Evolutionary conservation across 2,329 filamentous ascomycete genomes (phyloP).

Genomic region (Fusarium lyarnte): DNA sequence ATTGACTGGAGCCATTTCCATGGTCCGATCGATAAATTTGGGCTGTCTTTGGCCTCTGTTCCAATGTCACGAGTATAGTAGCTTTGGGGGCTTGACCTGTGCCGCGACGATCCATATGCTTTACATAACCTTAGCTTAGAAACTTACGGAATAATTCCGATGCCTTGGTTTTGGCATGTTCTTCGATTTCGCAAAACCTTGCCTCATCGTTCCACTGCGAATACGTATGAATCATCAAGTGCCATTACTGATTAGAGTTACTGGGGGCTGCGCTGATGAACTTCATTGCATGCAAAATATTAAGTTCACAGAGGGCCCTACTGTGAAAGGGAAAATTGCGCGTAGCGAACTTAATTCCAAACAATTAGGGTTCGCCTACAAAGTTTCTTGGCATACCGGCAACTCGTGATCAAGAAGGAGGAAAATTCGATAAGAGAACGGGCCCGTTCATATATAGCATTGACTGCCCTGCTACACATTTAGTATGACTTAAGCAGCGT

Average conservation of each 20-base stretch:
- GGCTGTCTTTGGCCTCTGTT: accelerated
- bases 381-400: no score
- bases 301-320: background rate
- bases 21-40: no score
- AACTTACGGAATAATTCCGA: background rate
- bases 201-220: background rate
- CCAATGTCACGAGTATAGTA: background rate
- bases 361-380: background rate
- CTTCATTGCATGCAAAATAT: no score
- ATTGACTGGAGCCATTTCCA: background rate
- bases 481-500: background rate
- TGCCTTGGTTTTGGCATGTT: background rate
- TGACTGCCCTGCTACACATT: background rate
- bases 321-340: background rate
- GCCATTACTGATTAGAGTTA: background rate
- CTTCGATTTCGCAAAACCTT: background rate
- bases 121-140: background rate
- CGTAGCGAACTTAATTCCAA: background rate
- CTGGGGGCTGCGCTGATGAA: accelerated
- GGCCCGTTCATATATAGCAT: background rate
- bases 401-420: no score
- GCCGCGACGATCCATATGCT: background rate
- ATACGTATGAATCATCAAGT: no score
- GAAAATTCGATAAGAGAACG: no score
- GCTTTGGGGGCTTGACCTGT: background rate